phyloP scores from a whole-genome alignment of 2,329 filamentous ascomycete species.

The Trichophyton rubrum region DNA sequence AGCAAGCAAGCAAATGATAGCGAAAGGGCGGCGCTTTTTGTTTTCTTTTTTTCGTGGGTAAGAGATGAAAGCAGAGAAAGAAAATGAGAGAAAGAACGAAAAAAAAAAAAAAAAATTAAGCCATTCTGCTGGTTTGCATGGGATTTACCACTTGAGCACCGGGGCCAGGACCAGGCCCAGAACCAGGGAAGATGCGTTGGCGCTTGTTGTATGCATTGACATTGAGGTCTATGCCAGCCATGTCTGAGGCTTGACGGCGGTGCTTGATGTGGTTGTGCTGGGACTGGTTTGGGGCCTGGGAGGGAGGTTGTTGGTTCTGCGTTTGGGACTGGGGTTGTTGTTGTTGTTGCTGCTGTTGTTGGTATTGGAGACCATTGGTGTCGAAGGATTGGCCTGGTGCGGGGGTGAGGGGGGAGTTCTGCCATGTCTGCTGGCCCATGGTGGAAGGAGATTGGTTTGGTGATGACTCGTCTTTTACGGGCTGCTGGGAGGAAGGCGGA shows the following conservation, averaged over 20 bases:
- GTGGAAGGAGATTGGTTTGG: slow-evolving; percentile 50
- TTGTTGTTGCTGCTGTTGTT: background rate
- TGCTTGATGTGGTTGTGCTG: slow-evolving; percentile 23
- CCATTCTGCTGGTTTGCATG: slow-evolving; percentile 36
- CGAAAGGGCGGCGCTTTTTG: too few species aligned
- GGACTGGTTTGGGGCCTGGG: background rate
- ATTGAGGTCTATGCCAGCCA: slow-evolving; percentile 42
- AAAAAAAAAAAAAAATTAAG: slow-evolving; percentile 1
- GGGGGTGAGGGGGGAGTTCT: background rate
- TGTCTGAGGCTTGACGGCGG: slow-evolving; percentile 49
- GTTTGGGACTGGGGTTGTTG: too few species aligned
- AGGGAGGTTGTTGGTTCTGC: slow-evolving; percentile 3
- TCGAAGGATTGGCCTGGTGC: slow-evolving; percentile 10
- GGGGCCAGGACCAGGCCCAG: background rate
- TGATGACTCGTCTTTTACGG: slow-evolving; percentile 49
- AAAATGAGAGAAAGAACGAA: background rate
- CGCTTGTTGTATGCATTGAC: slow-evolving; percentile 44
- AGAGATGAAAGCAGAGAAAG: background rate
- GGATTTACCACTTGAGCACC: slow-evolving; percentile 34
- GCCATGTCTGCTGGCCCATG: background rate
- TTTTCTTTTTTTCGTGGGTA: too few species aligned
- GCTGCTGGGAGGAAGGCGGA: slow-evolving; percentile 30
- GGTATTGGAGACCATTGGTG: slow-evolving; percentile 14
- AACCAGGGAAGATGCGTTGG: slow-evolving; percentile 43
- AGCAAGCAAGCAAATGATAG: too few species aligned